Conservation (phyloP, 306 rosid species). For the Boehmeria nivea region DNA sequence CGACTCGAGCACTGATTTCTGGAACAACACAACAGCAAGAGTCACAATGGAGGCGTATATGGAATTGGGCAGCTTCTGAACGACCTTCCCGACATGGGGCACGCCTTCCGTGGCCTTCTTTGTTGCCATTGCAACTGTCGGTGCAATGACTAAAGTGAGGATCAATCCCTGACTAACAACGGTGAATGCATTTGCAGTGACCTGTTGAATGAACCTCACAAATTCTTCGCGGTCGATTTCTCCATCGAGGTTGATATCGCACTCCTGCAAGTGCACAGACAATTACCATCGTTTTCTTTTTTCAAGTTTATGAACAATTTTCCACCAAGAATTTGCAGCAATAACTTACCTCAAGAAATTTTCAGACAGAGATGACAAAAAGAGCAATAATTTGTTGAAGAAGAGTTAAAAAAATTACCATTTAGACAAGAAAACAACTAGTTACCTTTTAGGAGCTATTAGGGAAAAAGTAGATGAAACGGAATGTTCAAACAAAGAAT, state of each 20-base stretch:
- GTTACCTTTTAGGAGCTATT: too few relatives aligned
- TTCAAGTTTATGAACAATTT: background rate
- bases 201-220: slow-evolving; percentile 32
- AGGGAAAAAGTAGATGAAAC: too few relatives aligned
- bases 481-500: too few relatives aligned
- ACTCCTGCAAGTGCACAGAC: slow-evolving; percentile 31
- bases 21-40: slow-evolving; percentile 47
- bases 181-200: slow-evolving; percentile 52
- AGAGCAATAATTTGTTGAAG: too few relatives aligned
- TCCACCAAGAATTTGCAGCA: background rate
- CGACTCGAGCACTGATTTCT: slow-evolving; percentile 23
- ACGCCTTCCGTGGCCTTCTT: slow-evolving; percentile 85
- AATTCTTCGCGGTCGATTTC: slow-evolving; percentile 62
- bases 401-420: too few relatives aligned
- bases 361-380: too few relatives aligned
- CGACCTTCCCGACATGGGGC: slow-evolving; percentile 72
- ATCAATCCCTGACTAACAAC: slow-evolving; percentile 60
- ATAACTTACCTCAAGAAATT: background rate
- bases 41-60: slow-evolving; percentile 68
- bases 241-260: slow-evolving; percentile 52
- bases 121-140: slow-evolving; percentile 71
- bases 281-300: background rate
- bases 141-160: slow-evolving; percentile 69
- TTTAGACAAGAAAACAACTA: too few relatives aligned
- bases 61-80: slow-evolving; percentile 62